Percentiles rank a stretch among this genome's conserved stretches.
Conservation (phyloP, 2,329 filamentous ascomycete species). For the Aspergillus ibericus region DNA sequence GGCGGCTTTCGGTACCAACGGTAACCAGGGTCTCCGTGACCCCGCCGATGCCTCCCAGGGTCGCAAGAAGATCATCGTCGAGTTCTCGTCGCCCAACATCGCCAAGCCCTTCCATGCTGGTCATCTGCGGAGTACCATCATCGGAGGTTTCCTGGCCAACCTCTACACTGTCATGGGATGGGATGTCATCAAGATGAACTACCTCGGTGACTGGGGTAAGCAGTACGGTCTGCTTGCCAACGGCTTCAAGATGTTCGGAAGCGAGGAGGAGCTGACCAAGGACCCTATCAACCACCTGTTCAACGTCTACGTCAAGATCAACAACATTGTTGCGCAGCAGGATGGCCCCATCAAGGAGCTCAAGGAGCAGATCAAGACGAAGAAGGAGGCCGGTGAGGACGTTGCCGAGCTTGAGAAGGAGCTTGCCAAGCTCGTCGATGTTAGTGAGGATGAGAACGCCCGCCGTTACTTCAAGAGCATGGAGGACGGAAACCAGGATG, state of each 20-base stretch:
- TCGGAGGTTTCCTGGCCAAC: slow-evolving; percentile 65
- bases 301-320: slow-evolving; percentile 66
- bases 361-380: slow-evolving; percentile 51
- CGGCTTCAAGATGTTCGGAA: slow-evolving; percentile 63
- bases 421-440: slow-evolving; percentile 50
- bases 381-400: slow-evolving; percentile 51
- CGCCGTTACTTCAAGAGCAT: slow-evolving; percentile 67
- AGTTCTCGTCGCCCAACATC: slow-evolving; percentile 68
- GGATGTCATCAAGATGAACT: slow-evolving; percentile 65
- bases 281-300: slow-evolving; percentile 67
- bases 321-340: slow-evolving; percentile 56
- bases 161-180: slow-evolving; percentile 62
- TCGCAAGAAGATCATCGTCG: slow-evolving; percentile 61
- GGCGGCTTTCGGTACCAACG: slow-evolving; percentile 60
- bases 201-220: slow-evolving; percentile 69
- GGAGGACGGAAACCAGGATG: slow-evolving; percentile 61
- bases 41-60: slow-evolving; percentile 56
- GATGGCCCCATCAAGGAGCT: slow-evolving; percentile 57
- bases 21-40: slow-evolving; percentile 59
- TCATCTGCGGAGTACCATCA: slow-evolving; percentile 66
- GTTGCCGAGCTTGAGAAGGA: slow-evolving; percentile 51
- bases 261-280: slow-evolving; percentile 58
- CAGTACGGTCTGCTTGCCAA: slow-evolving; percentile 65
- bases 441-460: slow-evolving; percentile 60
- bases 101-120: slow-evolving; percentile 67